Conservation (phyloP, 2,329 filamentous ascomycete species). For the Shiraia bambusicola region DNA sequence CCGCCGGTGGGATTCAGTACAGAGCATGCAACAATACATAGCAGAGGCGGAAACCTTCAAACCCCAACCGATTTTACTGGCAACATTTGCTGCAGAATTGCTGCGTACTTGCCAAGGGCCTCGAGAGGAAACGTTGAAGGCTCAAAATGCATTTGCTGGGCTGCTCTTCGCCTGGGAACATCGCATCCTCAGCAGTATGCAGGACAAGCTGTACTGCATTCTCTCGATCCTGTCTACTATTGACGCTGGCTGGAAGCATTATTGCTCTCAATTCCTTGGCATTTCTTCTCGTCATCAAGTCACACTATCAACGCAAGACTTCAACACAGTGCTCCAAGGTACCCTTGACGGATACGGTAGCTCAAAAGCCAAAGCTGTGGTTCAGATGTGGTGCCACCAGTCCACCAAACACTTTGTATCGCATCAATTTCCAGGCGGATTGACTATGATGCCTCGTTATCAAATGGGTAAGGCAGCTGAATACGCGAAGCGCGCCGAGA, state of each 20-base stretch:
- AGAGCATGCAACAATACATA: slow-evolving; percentile 40
- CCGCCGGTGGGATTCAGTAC: slow-evolving; percentile 46
- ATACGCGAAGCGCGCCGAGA: slow-evolving; percentile 25
- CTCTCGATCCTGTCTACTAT: slow-evolving; percentile 37
- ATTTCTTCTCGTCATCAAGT: slow-evolving; percentile 28
- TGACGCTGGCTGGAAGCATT: slow-evolving; percentile 27
- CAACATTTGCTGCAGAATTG: slow-evolving; percentile 33
- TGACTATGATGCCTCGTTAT: slow-evolving; percentile 35
- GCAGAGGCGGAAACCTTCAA: slow-evolving; percentile 26
- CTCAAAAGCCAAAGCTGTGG: slow-evolving; percentile 50
- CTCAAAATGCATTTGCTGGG: slow-evolving; percentile 26
- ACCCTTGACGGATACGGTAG: slow-evolving; percentile 54
- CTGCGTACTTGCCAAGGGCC: slow-evolving; percentile 23
- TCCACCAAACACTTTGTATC: slow-evolving; percentile 21
- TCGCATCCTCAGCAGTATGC: slow-evolving; percentile 24
- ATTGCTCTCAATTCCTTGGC: slow-evolving; percentile 34
- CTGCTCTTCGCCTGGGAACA: slow-evolving; percentile 38
- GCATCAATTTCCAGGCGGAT: slow-evolving; percentile 35
- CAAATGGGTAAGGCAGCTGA: slow-evolving; percentile 26
- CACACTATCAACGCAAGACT: slow-evolving; percentile 42
- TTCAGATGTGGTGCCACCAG: slow-evolving; percentile 49
- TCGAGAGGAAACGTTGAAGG: slow-evolving; percentile 13
- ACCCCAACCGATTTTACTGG: slow-evolving; percentile 31
- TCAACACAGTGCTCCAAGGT: slow-evolving; percentile 58
- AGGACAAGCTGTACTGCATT: slow-evolving; percentile 33